Base-by-base conservation (phyloP, 176 grass and related monocot species). In the Pharus latifolius region DNA sequence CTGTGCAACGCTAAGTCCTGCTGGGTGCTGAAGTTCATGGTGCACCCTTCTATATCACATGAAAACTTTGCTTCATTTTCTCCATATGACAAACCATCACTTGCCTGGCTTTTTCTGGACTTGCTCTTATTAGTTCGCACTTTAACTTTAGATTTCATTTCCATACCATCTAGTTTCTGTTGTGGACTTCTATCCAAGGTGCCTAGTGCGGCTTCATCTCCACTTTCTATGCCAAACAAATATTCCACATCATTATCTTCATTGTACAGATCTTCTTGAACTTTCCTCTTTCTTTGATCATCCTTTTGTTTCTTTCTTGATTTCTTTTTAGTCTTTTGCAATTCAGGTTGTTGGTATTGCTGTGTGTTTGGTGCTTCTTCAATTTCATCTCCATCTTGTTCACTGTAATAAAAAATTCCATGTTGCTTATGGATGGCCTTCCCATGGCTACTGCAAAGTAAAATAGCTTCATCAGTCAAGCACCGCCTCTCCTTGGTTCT, bases 11-110 rank as follows among this genome's bases (percentile, higher is more conserved):
- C 26, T 72, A 99, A 50, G 31, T 99, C 95, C 29, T 94, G 87
- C 53, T 88, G 88, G 27, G 87, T 75, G 60, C 72, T 78, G 49
- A 99, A 99, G 77, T 90, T 91, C 95, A 99, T 99, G 38, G 80
- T 80, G 40, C 95, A 99, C 33, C 89, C 89, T 77, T 94, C 95
- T 43, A 99, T 77, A 65, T 94, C 82, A 18, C 95, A 99, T 17
- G 82, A 60, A 82, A 83, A 91, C 45, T 88, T 80, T 49, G 28
- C 78, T 47, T 74, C 73, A 63, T 81, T 76, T 27, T 77, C 32
- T 73, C 59, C 78, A 47, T 56, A 74, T 9, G 26, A 57, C 7
- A 56, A 59, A 85, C 58, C 70, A 48, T 65, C 46, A 40, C 46
- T 60, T 43, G 32, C 34, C 37, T 85, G 80, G 56, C 38, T 12